Evolutionary conservation across 1,139 yeast species (phyloP).

Genomic region (Scheffersomyces cryptocercus): DNA sequence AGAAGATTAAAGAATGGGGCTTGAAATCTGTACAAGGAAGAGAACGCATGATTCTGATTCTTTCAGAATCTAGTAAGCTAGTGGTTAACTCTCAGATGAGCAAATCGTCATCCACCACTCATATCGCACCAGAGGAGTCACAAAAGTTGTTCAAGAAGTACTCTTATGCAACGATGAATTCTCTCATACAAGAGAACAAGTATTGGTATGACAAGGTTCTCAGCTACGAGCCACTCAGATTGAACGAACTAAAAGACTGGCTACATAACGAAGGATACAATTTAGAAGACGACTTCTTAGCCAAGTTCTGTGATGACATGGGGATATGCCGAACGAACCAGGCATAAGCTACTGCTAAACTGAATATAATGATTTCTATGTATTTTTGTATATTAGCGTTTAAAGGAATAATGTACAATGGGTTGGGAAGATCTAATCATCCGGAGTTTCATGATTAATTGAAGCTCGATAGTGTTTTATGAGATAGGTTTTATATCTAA

Average conservation of each 20-base stretch:
- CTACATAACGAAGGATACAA: slow-evolving; percentile 13
- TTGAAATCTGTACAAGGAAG: slow-evolving; percentile 34
- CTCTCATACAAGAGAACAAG: slow-evolving; percentile 14
- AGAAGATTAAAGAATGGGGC: slow-evolving; percentile 29
- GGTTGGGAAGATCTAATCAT: too few species aligned
- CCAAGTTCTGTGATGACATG: slow-evolving; percentile 25
- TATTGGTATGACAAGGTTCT: slow-evolving; percentile 28
- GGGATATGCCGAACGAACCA: slow-evolving; percentile 26
- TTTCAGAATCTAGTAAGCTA: slow-evolving; percentile 16
- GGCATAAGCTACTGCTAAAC: neutral
- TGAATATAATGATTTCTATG: too few species aligned
- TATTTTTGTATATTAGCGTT: too few species aligned
- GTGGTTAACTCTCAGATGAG: slow-evolving; percentile 12
- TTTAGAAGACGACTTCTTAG: slow-evolving; percentile 25
- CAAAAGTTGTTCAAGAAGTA: too few species aligned
- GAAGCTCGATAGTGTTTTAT: too few species aligned
- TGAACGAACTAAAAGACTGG: slow-evolving; percentile 26
- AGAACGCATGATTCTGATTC: slow-evolving; percentile 29
- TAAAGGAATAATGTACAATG: too few species aligned
- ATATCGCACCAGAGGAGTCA: slow-evolving; percentile 8
- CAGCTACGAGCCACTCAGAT: slow-evolving; percentile 35
- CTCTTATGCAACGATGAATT: neutral
- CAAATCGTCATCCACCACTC: slow-evolving; percentile 10
- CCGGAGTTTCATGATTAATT: too few species aligned
- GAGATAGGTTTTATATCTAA: too few species aligned